A percentile compares a stretch with the other conserved stretches of the same genome.
Evolutionary conservation across 2,329 filamentous ascomycete genomes (phyloP).

Genomic region (Trichoderma aggressivum): DNA sequence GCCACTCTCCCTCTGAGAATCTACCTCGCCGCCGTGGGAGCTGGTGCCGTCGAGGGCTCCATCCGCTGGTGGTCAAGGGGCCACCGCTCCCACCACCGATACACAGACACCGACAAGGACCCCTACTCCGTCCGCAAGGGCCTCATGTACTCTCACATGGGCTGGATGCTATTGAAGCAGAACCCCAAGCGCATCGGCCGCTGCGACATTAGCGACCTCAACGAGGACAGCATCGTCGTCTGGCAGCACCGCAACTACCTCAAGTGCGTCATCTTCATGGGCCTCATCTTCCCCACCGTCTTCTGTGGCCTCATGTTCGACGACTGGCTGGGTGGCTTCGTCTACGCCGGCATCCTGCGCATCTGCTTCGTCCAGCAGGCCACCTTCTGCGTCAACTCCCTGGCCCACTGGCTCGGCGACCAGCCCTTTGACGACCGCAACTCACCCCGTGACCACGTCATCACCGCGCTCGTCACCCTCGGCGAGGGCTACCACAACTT

Average conservation of each 20-base stretch:
- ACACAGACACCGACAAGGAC: slow-evolving; percentile 90
- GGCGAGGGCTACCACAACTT: slow-evolving; percentile 94
- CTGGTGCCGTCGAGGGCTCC: slow-evolving; percentile 80
- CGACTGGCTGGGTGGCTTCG: slow-evolving; percentile 77
- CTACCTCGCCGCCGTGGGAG: slow-evolving; percentile 77
- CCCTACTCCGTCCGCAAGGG: slow-evolving; percentile 90
- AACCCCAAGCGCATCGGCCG: slow-evolving; percentile 86
- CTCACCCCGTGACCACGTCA: slow-evolving; percentile 81
- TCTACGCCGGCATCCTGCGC: slow-evolving; percentile 81
- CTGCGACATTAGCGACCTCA: slow-evolving; percentile 83
- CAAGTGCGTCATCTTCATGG: slow-evolving; percentile 75
- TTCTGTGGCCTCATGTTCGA: slow-evolving; percentile 76
- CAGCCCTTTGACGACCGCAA: slow-evolving; percentile 93
- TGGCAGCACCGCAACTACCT: slow-evolving; percentile 88
- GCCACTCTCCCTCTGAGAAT: slow-evolving; percentile 72
- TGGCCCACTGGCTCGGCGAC: slow-evolving; percentile 88
- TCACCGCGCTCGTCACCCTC: slow-evolving; percentile 80
- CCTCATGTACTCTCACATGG: slow-evolving; percentile 72
- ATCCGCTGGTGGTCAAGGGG: slow-evolving; percentile 87
- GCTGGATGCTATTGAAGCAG: slow-evolving; percentile 93
- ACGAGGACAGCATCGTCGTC: slow-evolving; percentile 79
- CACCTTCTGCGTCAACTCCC: slow-evolving; percentile 88
- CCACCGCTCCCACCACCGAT: slow-evolving; percentile 85
- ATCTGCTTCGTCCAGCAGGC: slow-evolving; percentile 90
- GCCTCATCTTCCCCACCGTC: slow-evolving; percentile 68